Evolutionary conservation across 179 eudicot species (phyloP).

Genomic region (Nepenthes alata): DNA sequence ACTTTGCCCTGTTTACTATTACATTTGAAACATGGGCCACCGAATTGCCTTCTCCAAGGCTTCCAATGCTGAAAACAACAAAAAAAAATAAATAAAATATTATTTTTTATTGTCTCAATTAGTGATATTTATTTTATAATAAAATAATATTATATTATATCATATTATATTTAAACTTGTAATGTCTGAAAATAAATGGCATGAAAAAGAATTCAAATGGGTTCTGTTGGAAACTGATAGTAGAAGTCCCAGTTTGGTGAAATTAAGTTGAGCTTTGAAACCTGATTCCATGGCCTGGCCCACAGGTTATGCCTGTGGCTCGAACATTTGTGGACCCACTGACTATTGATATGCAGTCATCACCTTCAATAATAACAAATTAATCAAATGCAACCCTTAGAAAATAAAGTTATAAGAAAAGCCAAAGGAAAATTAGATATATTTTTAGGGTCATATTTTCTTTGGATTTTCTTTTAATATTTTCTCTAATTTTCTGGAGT

Average conservation of each 20-base stretch:
- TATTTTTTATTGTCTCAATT: not conserved
- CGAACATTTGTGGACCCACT: conserved; percentile 49
- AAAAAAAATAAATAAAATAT: not conserved
- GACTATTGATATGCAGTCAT: conserved; percentile 77
- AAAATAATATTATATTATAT: too few species aligned
- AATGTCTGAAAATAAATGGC: not conserved
- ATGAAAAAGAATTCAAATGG: not conserved
- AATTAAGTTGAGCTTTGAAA: conserved; percentile 13
- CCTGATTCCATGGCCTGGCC: conserved; percentile 98
- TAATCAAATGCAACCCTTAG: not conserved
- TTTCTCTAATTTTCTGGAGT: not conserved
- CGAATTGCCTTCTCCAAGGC: conserved; percentile 37
- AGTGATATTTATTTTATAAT: not conserved
- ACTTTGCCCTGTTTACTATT: conserved; percentile 26
- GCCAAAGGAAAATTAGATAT: too few species aligned
- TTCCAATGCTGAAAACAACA: conserved; percentile 40
- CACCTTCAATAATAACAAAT: conserved; percentile 29
- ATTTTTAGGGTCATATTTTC: not conserved
- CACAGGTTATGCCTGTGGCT: conserved; percentile 41
- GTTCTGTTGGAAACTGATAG: not conserved
- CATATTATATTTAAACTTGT: not conserved
- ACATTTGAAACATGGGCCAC: conserved; percentile 37
- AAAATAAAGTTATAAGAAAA: not conserved
- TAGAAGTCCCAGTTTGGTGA: not conserved
- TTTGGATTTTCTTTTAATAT: not conserved